Evolutionary conservation across 2,329 filamentous ascomycete species (phyloP).

Genomic region (Alternaria novae-zelandiae): DNA sequence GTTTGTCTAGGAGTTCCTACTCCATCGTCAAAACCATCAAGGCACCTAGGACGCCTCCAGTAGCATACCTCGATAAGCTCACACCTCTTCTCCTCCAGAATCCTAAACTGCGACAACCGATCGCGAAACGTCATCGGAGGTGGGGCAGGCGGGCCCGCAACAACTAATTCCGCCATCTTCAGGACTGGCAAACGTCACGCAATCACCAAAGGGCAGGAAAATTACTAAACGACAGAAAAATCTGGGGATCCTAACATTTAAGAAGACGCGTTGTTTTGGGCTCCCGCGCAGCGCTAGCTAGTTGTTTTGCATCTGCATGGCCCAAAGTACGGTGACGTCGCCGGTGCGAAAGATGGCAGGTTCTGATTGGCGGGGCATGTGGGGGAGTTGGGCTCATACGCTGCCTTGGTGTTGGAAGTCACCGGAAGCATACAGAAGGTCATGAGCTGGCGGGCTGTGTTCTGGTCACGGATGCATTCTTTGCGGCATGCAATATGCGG

Average conservation of each 20-base stretch:
- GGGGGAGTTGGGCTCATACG: slow-evolving; percentile 37
- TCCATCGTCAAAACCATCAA: neutral
- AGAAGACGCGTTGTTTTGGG: slow-evolving; percentile 37
- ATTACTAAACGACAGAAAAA: slow-evolving; percentile 5
- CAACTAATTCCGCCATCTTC: slow-evolving; percentile 19
- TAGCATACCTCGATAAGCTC: slow-evolving; percentile 46
- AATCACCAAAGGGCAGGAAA: slow-evolving; percentile 4
- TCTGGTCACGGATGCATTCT: slow-evolving; percentile 12
- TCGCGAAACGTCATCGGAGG: slow-evolving; percentile 40
- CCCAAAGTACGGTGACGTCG: slow-evolving; percentile 42
- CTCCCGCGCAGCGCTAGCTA: slow-evolving; percentile 34
- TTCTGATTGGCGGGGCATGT: slow-evolving; percentile 39
- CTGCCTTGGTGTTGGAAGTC: slow-evolving; percentile 31
- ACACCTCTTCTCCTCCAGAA: slow-evolving; percentile 45
- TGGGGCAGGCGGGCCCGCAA: slow-evolving; percentile 16
- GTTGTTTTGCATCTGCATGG: slow-evolving; percentile 37
- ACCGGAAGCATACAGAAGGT: slow-evolving; percentile 31
- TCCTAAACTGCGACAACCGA: slow-evolving; percentile 44
- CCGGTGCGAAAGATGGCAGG: slow-evolving; percentile 32
- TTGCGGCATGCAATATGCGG: slow-evolving; percentile 16
- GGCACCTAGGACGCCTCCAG: neutral
- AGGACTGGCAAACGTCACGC: slow-evolving; percentile 10
- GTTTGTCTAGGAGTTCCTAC: slow-evolving; percentile 47
- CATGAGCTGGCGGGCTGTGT: slow-evolving; percentile 33
- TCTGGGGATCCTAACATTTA: slow-evolving; percentile 39